Evolutionary conservation across 208 protist species (phyloP).

Genomic region (Endotrypanum monterogeii): DNA sequence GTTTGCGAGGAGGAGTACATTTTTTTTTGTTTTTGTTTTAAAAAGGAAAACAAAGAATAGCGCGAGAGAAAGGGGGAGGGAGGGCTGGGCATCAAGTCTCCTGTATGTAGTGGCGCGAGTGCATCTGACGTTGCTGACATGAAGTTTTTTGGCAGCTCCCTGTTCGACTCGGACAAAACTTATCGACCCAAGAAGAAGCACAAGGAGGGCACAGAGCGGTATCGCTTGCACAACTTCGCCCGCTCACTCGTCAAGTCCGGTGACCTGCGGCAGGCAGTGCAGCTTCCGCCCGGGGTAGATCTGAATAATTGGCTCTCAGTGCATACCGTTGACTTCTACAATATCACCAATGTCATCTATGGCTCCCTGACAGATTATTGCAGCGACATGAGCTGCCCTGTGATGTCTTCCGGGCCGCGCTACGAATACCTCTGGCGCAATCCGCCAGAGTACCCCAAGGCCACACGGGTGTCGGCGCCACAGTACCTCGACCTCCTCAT

Average conservation of each 20-base stretch:
- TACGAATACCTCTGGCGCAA: constrained; percentile 98
- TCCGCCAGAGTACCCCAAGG: constrained; percentile 94
- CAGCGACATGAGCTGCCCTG: constrained; percentile 93
- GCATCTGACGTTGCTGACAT: constrained; percentile 17
- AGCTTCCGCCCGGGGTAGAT: constrained; percentile 95
- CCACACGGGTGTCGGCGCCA: constrained; percentile 95
- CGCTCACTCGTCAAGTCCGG: constrained; percentile 81
- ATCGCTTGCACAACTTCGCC: constrained; percentile 95
- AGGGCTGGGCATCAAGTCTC: too few species aligned
- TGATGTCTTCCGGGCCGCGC: constrained; percentile 96
- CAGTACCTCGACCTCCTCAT: constrained; percentile 98
- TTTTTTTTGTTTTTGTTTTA: too few species aligned
- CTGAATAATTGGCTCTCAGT: constrained; percentile 98
- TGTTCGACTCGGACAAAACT: constrained; percentile 94
- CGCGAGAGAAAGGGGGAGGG: too few species aligned
- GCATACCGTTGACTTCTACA: constrained; percentile 99
- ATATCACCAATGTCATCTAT: constrained; percentile 99
- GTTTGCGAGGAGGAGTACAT: too few species aligned
- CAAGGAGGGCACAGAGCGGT: constrained; percentile 94
- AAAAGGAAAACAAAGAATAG: too few species aligned
- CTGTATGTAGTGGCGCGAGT: too few species aligned
- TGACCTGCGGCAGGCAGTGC: constrained; percentile 95
- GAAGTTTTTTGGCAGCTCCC: constrained; percentile 70
- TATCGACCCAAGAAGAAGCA: constrained; percentile 95
- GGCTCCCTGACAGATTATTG: constrained; percentile 99